These are phyloP conservation scores for Rhinocladiella mackenziei DNA, from an alignment of 2,329 filamentous ascomycete genomes.

Conservation along the genomic window DNA sequence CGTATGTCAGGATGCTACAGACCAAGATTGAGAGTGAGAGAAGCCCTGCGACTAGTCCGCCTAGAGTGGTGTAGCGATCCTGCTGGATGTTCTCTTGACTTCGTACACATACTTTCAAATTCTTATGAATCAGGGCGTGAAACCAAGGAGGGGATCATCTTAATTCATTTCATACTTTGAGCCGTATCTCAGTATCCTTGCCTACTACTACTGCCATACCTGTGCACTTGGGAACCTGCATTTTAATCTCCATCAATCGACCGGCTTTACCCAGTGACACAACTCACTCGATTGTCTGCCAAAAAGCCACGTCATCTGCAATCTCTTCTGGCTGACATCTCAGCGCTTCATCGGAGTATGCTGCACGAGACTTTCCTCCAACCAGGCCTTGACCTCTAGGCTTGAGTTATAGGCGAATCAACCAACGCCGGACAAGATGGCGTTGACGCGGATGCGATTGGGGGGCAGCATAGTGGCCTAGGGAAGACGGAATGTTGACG, in stretches of 20 bases:
- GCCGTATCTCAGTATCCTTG: too few relatives aligned
- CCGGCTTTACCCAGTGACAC: constrained; percentile 16
- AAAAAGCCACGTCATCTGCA: constrained; percentile 59
- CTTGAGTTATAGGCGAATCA: constrained; percentile 42
- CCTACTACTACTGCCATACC: too few relatives aligned
- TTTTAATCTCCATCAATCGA: constrained; percentile 15
- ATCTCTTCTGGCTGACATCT: constrained; percentile 59
- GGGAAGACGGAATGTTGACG: constrained; percentile 52
- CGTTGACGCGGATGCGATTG: constrained; percentile 38
- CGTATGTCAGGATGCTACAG: constrained; percentile 29
- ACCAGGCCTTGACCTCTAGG: constrained; percentile 10
- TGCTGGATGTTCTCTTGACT: too few relatives aligned
- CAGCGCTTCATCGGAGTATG: constrained; percentile 34
- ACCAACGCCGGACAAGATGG: constrained; percentile 44
- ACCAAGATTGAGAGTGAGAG: constrained; percentile 27
- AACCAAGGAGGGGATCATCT: too few relatives aligned
- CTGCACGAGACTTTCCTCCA: constrained; percentile 9
- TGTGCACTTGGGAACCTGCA: too few relatives aligned
- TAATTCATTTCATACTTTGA: too few relatives aligned
- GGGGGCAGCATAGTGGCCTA: too few relatives aligned
- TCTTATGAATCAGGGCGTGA: too few relatives aligned
- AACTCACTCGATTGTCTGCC: constrained; percentile 13
- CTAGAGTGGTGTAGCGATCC: neutral
- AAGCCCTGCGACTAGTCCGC: constrained; percentile 18
- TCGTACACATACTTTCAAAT: too few relatives aligned